These are phyloP conservation scores for Groenewaldozyma tartarivorans DNA, from an alignment of 805 yeast genomes.

Conservation along the genomic window DNA sequence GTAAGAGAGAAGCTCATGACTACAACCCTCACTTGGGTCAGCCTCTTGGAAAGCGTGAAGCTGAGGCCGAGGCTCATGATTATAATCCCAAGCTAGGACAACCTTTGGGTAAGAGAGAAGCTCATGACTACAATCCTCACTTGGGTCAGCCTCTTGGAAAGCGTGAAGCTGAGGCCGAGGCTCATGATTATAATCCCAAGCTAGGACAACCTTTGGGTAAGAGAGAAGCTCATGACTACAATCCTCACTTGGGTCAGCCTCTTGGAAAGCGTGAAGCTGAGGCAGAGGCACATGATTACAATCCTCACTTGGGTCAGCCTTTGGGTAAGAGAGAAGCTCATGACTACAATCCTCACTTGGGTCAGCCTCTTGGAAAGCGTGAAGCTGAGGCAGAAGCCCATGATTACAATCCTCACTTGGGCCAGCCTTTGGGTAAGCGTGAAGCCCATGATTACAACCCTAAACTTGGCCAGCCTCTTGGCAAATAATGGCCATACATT, in stretches of 20 bases:
- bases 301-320: no score
- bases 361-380: constrained; percentile 2
- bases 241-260: constrained; percentile 3
- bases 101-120: constrained; percentile 2
- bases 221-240: constrained; percentile 5
- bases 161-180: constrained; percentile 9
- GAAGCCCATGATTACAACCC: constrained; percentile 3
- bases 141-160: constrained; percentile 5
- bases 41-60: constrained; percentile 1
- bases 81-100: not conserved
- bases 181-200: not conserved
- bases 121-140: constrained; percentile 1
- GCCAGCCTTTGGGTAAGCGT: constrained; percentile 2
- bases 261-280: constrained; percentile 5
- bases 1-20: constrained; percentile 2
- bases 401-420: no score
- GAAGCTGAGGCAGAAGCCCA: constrained; percentile 6
- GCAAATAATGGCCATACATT: not conserved
- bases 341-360: no score
- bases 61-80: constrained; percentile 2
- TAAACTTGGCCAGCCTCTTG: constrained; percentile 2
- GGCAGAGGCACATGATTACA: constrained; percentile 5
- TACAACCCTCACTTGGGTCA: not conserved
- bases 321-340: constrained; percentile 1
- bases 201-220: constrained; percentile 5